Percentiles rank a stretch among this genome's conserved stretches.
These are phyloP conservation scores for Fusarium neocosmosporiellum DNA, from an alignment of 2,329 filamentous ascomycete species.

Conservation along the genomic window DNA sequence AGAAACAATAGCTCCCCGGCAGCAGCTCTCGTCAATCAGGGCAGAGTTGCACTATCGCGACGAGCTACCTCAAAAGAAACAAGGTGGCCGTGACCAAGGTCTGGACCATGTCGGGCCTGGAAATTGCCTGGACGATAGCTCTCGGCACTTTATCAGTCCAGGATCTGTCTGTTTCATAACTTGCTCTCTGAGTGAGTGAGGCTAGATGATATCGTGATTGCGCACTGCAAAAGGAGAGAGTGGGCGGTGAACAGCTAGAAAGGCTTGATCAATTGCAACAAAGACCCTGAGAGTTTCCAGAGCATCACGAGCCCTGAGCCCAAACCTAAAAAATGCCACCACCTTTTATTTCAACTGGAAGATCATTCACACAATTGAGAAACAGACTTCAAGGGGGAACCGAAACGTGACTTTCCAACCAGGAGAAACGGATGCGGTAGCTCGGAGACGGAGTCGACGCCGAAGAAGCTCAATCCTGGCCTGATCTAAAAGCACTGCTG, in stretches of 20 bases:
- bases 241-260: neutral
- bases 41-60: neutral
- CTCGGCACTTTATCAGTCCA: neutral
- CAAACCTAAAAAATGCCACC: neutral
- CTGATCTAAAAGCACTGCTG: slow-evolving; percentile 9
- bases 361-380: neutral
- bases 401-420: slow-evolving; percentile 3
- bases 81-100: slow-evolving; percentile 2
- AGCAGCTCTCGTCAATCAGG: neutral
- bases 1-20: neutral
- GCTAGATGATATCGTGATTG: neutral
- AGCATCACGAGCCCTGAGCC: neutral
- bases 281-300: neutral
- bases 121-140: neutral
- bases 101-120: neutral
- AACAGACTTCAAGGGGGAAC: neutral
- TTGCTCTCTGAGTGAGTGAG: neutral
- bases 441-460: slow-evolving; percentile 11
- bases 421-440: neutral
- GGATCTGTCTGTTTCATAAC: neutral
- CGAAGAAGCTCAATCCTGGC: neutral
- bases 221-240: neutral
- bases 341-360: neutral
- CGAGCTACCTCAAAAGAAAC: slow-evolving; percentile 1
- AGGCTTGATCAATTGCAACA: neutral